These are phyloP conservation scores for Aspergillus tanneri DNA, from an alignment of 2,329 filamentous ascomycete species.

Conservation along the genomic window DNA sequence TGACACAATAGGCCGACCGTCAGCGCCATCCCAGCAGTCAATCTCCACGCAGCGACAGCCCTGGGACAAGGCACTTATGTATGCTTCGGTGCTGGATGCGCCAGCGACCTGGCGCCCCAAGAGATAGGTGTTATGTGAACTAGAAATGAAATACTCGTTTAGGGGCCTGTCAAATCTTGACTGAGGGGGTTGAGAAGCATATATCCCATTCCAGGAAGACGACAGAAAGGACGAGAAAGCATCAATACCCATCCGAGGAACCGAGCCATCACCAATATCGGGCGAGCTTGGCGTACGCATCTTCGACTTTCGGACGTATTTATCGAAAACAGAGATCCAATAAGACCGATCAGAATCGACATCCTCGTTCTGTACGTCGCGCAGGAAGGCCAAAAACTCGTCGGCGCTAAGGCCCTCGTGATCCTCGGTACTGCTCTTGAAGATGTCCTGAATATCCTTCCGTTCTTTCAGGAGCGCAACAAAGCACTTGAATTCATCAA, in stretches of 20 bases:
- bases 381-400: slow-evolving; percentile 76
- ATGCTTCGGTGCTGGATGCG: slow-evolving; percentile 89
- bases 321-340: slow-evolving; percentile 73
- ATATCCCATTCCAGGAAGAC: slow-evolving; percentile 69
- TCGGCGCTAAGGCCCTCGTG: slow-evolving; percentile 66
- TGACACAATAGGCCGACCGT: slow-evolving; percentile 83
- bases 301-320: slow-evolving; percentile 63
- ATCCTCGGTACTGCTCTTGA: slow-evolving; percentile 60
- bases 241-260: slow-evolving; percentile 69
- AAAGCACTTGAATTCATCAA: slow-evolving; percentile 78
- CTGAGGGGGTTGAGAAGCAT: slow-evolving; percentile 60
- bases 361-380: slow-evolving; percentile 71
- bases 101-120: slow-evolving; percentile 86
- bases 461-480: slow-evolving; percentile 79
- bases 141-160: slow-evolving; percentile 97
- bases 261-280: slow-evolving; percentile 46
- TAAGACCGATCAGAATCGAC: slow-evolving; percentile 62
- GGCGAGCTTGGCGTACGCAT: slow-evolving; percentile 47
- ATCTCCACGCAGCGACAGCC: slow-evolving; percentile 96
- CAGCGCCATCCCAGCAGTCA: slow-evolving; percentile 93
- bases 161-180: slow-evolving; percentile 75
- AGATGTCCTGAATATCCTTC: slow-evolving; percentile 75
- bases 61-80: slow-evolving; percentile 81
- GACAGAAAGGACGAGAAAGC: slow-evolving; percentile 76
- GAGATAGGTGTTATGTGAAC: slow-evolving; percentile 97